Percentiles rank a stretch among this genome's conserved stretches.
Evolutionary conservation across 805 yeast genomes (phyloP).

Genomic region (Wickerhamomyces ciferrii): DNA sequence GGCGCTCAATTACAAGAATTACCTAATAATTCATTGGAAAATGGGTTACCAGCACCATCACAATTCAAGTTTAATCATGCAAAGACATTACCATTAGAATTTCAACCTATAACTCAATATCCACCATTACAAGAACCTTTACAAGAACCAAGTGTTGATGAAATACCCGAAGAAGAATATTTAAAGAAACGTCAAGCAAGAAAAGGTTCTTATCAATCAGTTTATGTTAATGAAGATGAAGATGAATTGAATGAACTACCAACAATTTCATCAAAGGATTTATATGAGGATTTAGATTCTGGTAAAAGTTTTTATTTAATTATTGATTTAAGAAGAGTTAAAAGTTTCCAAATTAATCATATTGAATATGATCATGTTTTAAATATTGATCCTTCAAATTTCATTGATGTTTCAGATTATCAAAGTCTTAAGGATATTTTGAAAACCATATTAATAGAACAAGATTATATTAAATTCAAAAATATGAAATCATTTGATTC

Average conservation of each 20-base stretch:
- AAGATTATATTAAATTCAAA: constrained; percentile 19
- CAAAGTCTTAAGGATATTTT: constrained; percentile 20
- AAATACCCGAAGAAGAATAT: neutral
- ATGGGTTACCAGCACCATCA: neutral
- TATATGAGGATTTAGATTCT: constrained; percentile 35
- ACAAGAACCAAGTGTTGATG: neutral
- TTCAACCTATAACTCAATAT: neutral
- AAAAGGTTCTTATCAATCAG: constrained; percentile 35
- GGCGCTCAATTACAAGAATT: neutral
- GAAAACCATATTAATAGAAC: neutral
- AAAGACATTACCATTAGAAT: constrained; percentile 1
- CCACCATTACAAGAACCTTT: neutral
- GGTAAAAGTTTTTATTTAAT: constrained; percentile 36
- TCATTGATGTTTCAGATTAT: constrained; percentile 25
- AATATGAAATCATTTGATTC: constrained; percentile 27
- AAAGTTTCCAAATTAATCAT: constrained; percentile 26
- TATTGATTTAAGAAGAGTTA: constrained; percentile 34
- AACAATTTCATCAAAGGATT: constrained; percentile 29
- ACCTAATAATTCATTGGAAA: neutral
- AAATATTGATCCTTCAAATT: constrained; percentile 36
- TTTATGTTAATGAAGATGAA: constrained; percentile 28
- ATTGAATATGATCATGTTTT: constrained; percentile 33
- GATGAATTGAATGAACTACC: constrained; percentile 39
- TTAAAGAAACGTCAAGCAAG: constrained; percentile 14
- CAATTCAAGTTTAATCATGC: neutral